A percentile compares a stretch with the other conserved stretches of the same genome.
Evolutionary conservation across 768 basidiomycete genomes (phyloP).

Genomic region (Amanita muscaria): DNA sequence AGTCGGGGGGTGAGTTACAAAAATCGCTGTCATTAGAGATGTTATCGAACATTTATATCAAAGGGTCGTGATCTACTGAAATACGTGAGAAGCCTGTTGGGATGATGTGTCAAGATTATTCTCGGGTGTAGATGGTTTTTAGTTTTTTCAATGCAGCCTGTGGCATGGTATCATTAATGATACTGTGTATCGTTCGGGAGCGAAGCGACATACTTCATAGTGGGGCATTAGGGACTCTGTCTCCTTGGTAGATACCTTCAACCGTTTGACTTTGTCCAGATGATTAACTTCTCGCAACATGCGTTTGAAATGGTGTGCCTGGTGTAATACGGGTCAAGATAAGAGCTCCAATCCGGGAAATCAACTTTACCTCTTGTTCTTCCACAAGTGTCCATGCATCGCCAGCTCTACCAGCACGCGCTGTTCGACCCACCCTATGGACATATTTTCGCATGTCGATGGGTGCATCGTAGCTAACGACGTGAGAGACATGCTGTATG

Average conservation of each 20-base stretch:
- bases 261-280: constrained; percentile 55
- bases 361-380: constrained; percentile 66
- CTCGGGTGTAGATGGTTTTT: constrained; percentile 30
- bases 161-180: constrained; percentile 2
- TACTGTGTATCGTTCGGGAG: neutral
- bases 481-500: constrained; percentile 84
- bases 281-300: constrained; percentile 73
- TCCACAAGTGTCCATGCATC: constrained; percentile 95
- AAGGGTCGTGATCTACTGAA: constrained; percentile 64
- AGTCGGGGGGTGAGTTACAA: constrained; percentile 54
- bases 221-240: constrained; percentile 41
- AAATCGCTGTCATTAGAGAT: too few relatives aligned
- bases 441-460: constrained; percentile 99
- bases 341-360: neutral
- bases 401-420: constrained; percentile 82
- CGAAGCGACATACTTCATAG: constrained; percentile 55
- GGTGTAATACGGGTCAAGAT: constrained; percentile 1
- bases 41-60: constrained; percentile 6
- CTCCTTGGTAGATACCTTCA: constrained; percentile 56
- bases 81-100: constrained; percentile 62
- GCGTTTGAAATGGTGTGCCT: constrained; percentile 84
- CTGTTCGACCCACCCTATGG: constrained; percentile 93
- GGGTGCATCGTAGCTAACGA: constrained; percentile 92
- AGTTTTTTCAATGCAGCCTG: constrained; percentile 31
- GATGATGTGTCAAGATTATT: constrained; percentile 26